A percentile compares a stretch with the other conserved stretches of the same genome.
Conservation (phyloP, 495 filamentous ascomycete genomes). For the Lasiosphaeria miniovina region DNA sequence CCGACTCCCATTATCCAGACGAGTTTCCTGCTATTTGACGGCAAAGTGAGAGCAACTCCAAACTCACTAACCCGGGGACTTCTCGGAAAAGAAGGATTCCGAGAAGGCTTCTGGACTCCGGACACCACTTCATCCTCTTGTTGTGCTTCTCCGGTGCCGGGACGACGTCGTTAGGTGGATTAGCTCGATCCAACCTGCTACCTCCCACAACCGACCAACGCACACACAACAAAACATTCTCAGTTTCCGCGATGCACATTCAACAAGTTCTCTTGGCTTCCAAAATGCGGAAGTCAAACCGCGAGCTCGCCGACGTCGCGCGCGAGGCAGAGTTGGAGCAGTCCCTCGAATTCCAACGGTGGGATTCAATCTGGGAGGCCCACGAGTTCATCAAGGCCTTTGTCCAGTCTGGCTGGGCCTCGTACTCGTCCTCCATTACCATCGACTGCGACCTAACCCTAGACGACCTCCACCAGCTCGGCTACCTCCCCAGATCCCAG, state of each 20-base stretch:
- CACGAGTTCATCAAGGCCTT: constrained; percentile 16
- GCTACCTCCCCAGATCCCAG: constrained; percentile 7
- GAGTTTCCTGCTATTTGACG: too few relatives aligned
- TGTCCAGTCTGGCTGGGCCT: constrained; percentile 13
- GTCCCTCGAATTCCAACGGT: background rate
- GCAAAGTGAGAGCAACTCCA: too few relatives aligned
- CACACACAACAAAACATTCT: background rate
- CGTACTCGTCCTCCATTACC: constrained; percentile 5
- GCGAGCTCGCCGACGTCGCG: background rate
- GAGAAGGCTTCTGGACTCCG: background rate
- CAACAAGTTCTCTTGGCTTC: background rate
- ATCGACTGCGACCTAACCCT: constrained; percentile 19
- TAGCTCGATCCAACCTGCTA: too few relatives aligned
- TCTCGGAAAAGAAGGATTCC: too few relatives aligned
- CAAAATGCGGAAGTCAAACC: background rate
- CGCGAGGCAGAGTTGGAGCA: background rate
- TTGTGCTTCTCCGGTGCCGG: too few relatives aligned
- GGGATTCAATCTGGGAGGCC: constrained; percentile 14
- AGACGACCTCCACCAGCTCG: constrained; percentile 17
- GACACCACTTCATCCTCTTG: background rate
- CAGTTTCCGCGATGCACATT: background rate
- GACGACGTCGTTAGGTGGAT: too few relatives aligned
- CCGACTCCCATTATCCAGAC: too few relatives aligned
- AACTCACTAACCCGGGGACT: too few relatives aligned
- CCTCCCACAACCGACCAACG: background rate